A percentile compares a stretch with the other conserved stretches of the same genome.
These are phyloP conservation scores for Aspergillus puulaauensis DNA, from an alignment of 2,329 filamentous ascomycete genomes.

Conservation along the genomic window DNA sequence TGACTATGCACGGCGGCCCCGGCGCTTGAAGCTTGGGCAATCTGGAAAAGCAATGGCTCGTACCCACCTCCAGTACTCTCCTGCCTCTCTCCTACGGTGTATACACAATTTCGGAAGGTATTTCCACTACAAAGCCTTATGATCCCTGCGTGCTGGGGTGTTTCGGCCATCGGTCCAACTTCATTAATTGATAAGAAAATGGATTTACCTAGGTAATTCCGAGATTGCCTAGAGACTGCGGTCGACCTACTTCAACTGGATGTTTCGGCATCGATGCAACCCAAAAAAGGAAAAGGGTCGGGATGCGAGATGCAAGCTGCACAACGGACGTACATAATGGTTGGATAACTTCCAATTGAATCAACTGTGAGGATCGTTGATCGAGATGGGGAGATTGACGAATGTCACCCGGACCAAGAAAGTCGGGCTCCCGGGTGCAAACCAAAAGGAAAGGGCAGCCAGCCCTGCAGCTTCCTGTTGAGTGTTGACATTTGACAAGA, in stretches of 20 bases:
- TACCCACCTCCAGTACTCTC: background rate
- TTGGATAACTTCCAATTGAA: background rate
- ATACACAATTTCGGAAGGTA: background rate
- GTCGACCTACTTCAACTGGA: background rate
- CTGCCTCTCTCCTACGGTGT: background rate
- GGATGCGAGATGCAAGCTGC: background rate
- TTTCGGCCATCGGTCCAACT: background rate
- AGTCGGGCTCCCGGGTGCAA: background rate
- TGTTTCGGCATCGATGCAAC: background rate
- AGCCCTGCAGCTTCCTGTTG: background rate
- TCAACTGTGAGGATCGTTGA: background rate
- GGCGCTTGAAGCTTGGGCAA: background rate
- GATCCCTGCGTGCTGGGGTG: background rate
- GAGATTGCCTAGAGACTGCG: background rate
- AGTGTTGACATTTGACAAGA: background rate
- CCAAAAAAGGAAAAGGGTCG: background rate
- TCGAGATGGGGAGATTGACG: conserved; percentile 6
- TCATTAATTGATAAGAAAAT: background rate
- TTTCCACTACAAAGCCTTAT: background rate
- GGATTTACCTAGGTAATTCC: background rate
- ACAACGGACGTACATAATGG: background rate
- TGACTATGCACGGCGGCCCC: conserved; percentile 7
- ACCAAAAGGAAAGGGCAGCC: background rate
- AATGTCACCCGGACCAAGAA: background rate
- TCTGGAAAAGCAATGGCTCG: background rate